Conservation (phyloP, 305 asterid genomes). For the Plantago coronopus region DNA sequence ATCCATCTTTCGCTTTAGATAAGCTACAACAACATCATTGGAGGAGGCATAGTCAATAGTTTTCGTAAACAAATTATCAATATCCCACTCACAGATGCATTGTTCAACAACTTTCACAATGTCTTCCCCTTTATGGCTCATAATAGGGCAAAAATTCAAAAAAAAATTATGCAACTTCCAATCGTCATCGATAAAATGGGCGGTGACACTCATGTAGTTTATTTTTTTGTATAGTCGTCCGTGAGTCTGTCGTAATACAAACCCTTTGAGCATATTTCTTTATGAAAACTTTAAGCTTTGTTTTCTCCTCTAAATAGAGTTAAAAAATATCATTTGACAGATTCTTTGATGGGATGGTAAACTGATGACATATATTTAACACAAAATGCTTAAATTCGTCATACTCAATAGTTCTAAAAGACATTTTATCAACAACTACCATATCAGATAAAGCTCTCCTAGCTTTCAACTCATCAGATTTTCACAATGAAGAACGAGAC, state of each 20-base stretch:
- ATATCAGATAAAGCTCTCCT: not conserved
- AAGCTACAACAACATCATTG: not conserved
- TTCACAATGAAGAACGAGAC: not conserved
- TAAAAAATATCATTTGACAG: not conserved
- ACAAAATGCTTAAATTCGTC: not conserved
- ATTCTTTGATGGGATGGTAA: not conserved
- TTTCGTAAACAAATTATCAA: conserved; percentile 4
- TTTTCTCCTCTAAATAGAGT: not conserved
- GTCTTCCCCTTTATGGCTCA: not conserved
- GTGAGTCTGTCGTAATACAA: not conserved
- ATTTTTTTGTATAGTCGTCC: not conserved
- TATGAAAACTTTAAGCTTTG: not conserved
- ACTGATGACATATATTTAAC: not conserved
- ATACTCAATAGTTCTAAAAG: not conserved
- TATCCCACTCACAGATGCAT: conserved; percentile 5
- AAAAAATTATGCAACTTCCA: not conserved
- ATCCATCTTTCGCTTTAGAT: conserved; percentile 1
- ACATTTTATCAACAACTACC: not conserved
- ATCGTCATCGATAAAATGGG: conserved; percentile 1
- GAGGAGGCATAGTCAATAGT: not conserved
- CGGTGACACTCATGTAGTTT: not conserved
- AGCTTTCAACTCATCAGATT: not conserved
- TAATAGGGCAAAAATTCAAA: not conserved
- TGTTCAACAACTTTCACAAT: not conserved
- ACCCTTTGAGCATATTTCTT: not conserved